phyloP scores from a whole-genome alignment of 345 rosid species.

The Gossypium rotundifolium region DNA sequence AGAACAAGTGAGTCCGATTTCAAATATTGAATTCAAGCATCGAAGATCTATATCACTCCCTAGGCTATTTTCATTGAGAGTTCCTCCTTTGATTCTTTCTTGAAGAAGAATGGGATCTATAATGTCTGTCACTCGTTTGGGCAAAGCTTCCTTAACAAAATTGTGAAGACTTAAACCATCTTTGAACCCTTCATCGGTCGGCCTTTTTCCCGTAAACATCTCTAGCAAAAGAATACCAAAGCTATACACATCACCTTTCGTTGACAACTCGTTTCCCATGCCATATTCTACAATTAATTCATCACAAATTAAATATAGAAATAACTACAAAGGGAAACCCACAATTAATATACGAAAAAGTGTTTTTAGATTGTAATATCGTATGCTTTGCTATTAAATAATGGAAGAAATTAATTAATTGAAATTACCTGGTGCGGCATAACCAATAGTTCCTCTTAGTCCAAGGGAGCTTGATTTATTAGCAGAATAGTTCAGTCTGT shows the following conservation, averaged over 20 bases:
- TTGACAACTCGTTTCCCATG: neutral
- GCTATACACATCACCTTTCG: neutral
- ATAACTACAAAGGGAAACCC: no score
- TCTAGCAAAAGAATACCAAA: neutral
- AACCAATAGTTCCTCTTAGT: conserved; percentile 16
- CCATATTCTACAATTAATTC: neutral
- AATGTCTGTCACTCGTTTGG: neutral
- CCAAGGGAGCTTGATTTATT: neutral
- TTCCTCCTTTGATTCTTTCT: neutral
- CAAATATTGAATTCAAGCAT: neutral
- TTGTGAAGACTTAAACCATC: neutral
- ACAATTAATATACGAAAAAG: no score
- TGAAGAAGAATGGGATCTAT: neutral
- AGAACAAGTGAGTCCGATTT: neutral
- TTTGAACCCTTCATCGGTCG: neutral
- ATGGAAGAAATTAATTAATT: neutral
- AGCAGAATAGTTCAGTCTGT: no score
- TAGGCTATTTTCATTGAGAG: neutral
- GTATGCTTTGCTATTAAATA: neutral
- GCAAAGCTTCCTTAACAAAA: neutral
- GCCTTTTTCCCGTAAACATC: neutral
- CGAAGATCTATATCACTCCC: neutral
- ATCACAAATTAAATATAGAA: no score
- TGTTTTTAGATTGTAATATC: no score
- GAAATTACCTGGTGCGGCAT: conserved; percentile 21